phyloP scores from a whole-genome alignment of 306 rosid species.

The Luffa aegyptiaca region DNA sequence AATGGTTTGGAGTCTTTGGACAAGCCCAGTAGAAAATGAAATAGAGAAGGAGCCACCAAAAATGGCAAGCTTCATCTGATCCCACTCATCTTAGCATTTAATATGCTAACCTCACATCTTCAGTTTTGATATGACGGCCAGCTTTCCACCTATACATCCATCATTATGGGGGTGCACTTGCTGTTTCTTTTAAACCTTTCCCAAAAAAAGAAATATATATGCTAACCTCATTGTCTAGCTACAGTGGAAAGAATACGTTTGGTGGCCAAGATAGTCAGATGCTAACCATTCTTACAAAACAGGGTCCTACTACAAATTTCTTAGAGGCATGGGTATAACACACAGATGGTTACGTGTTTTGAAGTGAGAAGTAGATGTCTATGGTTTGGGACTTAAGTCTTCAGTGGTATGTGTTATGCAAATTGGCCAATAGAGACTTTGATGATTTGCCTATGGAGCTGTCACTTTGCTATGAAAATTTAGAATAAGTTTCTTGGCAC shows the following conservation, averaged over 20 bases:
- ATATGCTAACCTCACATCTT: neutral
- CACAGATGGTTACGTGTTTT: neutral
- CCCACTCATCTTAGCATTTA: neutral
- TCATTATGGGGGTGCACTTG: too few species aligned
- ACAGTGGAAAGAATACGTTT: neutral
- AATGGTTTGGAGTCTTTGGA: neutral
- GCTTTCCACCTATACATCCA: too few species aligned
- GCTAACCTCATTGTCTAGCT: neutral
- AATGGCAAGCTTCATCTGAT: neutral
- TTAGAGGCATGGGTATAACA: neutral
- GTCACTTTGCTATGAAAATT: neutral
- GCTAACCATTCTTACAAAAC: neutral
- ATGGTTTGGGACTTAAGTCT: neutral
- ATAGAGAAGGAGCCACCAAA: neutral
- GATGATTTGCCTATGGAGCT: neutral
- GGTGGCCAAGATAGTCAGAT: neutral
- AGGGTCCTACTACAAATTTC: neutral
- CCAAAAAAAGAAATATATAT: neutral
- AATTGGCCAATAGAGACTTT: neutral
- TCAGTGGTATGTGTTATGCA: neutral
- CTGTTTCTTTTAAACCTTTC: too few species aligned
- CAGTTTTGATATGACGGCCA: too few species aligned
- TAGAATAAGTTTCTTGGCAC: neutral
- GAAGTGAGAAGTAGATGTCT: neutral
- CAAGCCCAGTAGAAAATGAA: too few species aligned